Evolutionary conservation across 768 basidiomycete genomes (phyloP).

Genomic region (Suillus paluster): DNA sequence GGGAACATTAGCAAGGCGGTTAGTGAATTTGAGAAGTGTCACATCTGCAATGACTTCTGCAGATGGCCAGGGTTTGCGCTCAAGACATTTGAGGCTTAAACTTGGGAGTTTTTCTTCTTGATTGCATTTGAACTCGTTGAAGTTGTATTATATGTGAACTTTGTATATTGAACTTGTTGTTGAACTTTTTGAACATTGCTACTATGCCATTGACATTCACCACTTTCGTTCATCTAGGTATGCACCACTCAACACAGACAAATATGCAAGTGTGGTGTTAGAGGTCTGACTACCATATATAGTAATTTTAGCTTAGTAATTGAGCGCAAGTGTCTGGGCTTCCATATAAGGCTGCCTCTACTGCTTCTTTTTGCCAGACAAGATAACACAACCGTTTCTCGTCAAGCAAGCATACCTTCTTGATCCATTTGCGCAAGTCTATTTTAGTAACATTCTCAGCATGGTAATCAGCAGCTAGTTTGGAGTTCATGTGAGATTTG

Average conservation of each 20-base stretch:
- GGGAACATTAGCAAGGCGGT: no score
- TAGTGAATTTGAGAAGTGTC: no score
- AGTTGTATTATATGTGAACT: no score
- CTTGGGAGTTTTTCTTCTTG: no score
- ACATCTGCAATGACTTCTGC: no score
- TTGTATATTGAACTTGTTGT: no score
- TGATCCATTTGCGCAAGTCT: constrained; percentile 6
- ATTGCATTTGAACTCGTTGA: no score
- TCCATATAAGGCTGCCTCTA: not conserved
- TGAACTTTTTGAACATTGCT: no score
- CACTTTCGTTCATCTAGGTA: no score
- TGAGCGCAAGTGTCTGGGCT: not conserved
- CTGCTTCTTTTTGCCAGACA: not conserved
- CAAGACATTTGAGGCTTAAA: no score
- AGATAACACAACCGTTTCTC: constrained; percentile 1
- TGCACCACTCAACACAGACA: not conserved
- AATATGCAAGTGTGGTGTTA: not conserved
- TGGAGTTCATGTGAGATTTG: constrained; percentile 17
- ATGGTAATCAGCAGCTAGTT: constrained; percentile 13
- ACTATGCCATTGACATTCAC: no score
- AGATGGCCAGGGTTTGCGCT: no score
- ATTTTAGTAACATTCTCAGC: not conserved
- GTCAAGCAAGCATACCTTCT: constrained; percentile 1
- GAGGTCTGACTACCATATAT: not conserved
- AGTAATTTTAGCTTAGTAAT: constrained; percentile 1